Base-by-base conservation (phyloP, 2,329 filamentous ascomycete genomes). In the Proliferodiscus dingleyae region DNA sequence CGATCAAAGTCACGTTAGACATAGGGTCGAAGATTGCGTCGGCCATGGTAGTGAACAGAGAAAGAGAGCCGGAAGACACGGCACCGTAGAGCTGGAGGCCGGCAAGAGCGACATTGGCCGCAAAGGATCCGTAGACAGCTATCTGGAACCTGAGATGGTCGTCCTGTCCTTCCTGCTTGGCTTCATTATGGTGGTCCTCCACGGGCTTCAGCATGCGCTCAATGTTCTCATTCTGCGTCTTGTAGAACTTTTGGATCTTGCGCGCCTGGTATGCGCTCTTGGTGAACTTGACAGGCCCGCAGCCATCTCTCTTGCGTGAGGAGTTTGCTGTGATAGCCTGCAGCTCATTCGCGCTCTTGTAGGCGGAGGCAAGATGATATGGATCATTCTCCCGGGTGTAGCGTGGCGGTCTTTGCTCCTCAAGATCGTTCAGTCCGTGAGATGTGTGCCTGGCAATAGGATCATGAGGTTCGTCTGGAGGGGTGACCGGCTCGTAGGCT, bases 21-120 rank as follows among this genome's bases (percentile, higher is more conserved):
- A 94, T 64, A 7, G 89, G 93, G 63, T 97, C 93, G 68, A 97
- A 97, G 54, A 97, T 75, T 41, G 90, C 83, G 67, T 98, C 93
- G 13, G 90, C 91, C 87, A 95, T 95, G 52, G 91, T 98, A 13
- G 93, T 96, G 71, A 97, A 96, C 37, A 98, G 81, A 4, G 91
- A 95, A 28, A 97, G 77, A n/a, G 89, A 96, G 37, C 85, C 82
- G 0, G 90, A 95, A 0, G 86, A 80, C 37, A 88, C 78, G 50
- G 93, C 93, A 34, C 85, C 93, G 64, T 94, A 98, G 29, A 96
- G 71, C 67, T 98, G 93, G 15, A 98, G 74, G 3, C 75, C 74
- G 0, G 90, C 81, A 5, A 98, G 75, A 22, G 86, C 51, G 46
- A 96, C 66, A 60, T 97, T 97, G 48, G 90, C 91, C 1, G 70